These are phyloP conservation scores for Colletotrichum sojae DNA, from an alignment of 2,329 filamentous ascomycete genomes.

Conservation along the genomic window DNA sequence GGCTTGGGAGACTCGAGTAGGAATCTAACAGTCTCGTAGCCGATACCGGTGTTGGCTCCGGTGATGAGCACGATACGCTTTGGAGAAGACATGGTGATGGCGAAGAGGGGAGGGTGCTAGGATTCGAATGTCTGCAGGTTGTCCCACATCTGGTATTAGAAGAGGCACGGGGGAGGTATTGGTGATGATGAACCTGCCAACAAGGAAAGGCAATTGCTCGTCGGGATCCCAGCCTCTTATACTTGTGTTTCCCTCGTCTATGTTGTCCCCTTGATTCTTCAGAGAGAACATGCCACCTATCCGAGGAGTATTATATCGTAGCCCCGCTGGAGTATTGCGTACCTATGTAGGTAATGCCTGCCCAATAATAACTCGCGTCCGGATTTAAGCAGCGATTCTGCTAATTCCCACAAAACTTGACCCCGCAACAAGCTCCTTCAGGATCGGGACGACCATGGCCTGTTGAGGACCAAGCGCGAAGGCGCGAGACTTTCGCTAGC, in stretches of 20 bases:
- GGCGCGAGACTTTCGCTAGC: too few relatives aligned
- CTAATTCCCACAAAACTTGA: background rate
- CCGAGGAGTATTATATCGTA: too few relatives aligned
- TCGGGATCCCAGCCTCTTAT: too few relatives aligned
- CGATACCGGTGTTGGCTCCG: conserved; percentile 74
- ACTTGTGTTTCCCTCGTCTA: too few relatives aligned
- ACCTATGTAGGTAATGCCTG: too few relatives aligned
- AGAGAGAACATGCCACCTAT: too few relatives aligned
- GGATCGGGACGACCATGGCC: too few relatives aligned
- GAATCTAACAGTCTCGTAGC: conserved; percentile 70
- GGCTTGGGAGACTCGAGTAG: conserved; percentile 61
- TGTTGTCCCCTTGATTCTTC: too few relatives aligned
- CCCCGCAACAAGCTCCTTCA: too few relatives aligned
- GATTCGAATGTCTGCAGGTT: background rate
- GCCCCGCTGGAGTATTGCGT: too few relatives aligned
- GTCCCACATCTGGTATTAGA: background rate
- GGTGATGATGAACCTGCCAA: background rate
- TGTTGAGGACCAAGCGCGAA: background rate
- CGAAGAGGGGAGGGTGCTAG: background rate
- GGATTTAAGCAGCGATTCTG: background rate
- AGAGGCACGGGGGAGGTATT: background rate
- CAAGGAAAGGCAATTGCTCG: background rate
- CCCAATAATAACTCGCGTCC: background rate
- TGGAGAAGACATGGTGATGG: conserved; percentile 21
- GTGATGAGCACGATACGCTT: conserved; percentile 67